Base-by-base conservation (phyloP, 2,329 filamentous ascomycete genomes). In the Xylaria arbuscula region DNA sequence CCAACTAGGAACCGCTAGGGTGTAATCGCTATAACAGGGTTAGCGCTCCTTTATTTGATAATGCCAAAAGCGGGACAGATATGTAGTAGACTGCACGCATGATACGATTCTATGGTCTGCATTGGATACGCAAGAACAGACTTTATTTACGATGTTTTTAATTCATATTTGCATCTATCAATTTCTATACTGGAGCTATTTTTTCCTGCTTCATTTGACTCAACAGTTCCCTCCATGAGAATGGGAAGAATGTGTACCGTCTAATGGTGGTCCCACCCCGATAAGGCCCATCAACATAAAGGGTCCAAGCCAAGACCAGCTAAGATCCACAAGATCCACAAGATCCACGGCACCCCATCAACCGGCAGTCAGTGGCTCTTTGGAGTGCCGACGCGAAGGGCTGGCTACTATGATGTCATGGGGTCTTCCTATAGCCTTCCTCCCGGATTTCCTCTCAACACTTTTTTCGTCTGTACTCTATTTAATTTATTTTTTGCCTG, bases 341-440 rank as follows among this genome's bases (percentile, higher is more conserved):
- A 15, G 54, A 51, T 32, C 61, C 66, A 64, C 61, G 50, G 38
- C 38, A 17, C 15, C 15, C n/a, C 40, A n/a, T 6, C 15, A 45
- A 45, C 32, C 45, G 28, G 60, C 59, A 67, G 36, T 17, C n/a
- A 45, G 54, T 40, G 50, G 38, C 45, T 53, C 45, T 19, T 17
- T 13, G 9, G 15, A 67, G 38, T 59, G 60, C 60, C 59, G 65
- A 42, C 60, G 2, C 24, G 56, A 36, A 62, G 22, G 13, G 57
- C 24, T 51, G 19, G 53, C 42, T 19, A 22, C 17, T 6, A 64
- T 67, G 65, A 67, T 60, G 60, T 64, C 65, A 67, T 48, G 17
- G 17, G 45, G 17, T 15, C 28, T 48, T 59, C 40, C 19, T 55
- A 36, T 54, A 32, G 15, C 53, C 34, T 47, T 62, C 6, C 36